phyloP scores from a whole-genome alignment of 257 asterid species.

The Sherardia arvensis region DNA sequence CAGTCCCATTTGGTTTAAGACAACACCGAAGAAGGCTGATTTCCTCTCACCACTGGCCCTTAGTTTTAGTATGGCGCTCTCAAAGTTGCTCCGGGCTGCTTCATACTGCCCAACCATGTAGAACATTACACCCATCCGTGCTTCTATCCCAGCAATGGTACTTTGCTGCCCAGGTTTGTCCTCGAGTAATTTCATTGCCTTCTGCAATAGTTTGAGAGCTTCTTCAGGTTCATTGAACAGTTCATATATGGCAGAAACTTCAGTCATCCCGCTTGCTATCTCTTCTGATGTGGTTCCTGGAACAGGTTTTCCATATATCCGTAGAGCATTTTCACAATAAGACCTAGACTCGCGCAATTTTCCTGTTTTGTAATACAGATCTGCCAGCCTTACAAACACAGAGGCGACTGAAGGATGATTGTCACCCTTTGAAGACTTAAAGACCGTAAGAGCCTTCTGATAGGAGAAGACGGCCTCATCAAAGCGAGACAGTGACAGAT shows the following conservation, averaged over 20 bases:
- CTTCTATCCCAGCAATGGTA: constrained; percentile 92
- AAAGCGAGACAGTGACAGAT: constrained; percentile 79
- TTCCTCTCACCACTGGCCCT: constrained; percentile 90
- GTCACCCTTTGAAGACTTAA: constrained; percentile 94
- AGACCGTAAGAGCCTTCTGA: constrained; percentile 96
- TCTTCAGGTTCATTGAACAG: constrained; percentile 90
- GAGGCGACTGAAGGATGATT: constrained; percentile 96
- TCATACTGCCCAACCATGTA: constrained; percentile 85
- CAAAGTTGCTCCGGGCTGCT: constrained; percentile 72
- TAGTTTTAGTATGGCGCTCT: constrained; percentile 70
- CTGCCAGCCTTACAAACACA: constrained; percentile 85
- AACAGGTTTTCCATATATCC: constrained; percentile 77
- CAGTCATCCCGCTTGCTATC: constrained; percentile 88
- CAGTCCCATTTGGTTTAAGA: constrained; percentile 97
- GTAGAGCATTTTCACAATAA: constrained; percentile 83
- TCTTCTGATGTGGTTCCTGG: constrained; percentile 90
- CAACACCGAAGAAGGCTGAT: constrained; percentile 92
- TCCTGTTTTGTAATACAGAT: constrained; percentile 86
- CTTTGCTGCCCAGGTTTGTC: constrained; percentile 97
- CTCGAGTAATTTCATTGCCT: constrained; percentile 81
- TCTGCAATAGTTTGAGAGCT: constrained; percentile 77
- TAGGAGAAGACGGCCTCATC: constrained; percentile 98
- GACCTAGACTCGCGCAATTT: constrained; percentile 87
- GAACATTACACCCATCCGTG: constrained; percentile 91
- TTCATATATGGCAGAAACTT: constrained; percentile 86